Evolutionary conservation across 2,329 filamentous ascomycete species (phyloP), one percentile per base, ranked within the genome.

Genomic region (Orbilia brochopaga): DNA sequence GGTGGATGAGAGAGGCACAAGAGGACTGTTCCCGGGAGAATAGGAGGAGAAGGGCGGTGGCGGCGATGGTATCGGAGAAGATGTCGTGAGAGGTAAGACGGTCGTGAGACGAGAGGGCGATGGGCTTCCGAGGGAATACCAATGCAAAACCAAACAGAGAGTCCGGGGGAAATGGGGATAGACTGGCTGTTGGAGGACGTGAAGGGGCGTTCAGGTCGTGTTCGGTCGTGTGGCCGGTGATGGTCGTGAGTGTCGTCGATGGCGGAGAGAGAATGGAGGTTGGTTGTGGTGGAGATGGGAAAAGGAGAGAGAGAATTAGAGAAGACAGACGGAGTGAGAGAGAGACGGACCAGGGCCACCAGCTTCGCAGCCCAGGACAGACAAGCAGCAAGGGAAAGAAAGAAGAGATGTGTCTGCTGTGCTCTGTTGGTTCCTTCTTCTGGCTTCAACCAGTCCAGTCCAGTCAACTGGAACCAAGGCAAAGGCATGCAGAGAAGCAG

Each of bases 131-230:
- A 21, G 30, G 17, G 19, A 53, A 24, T 2, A 40, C 19, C 55
- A 58, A 53, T 64, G 51, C 60, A 50, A 56, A n/a, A 23, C 15
- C 30, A 13, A 27, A 32, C 5, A 7, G 37, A 13, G 40, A 32
- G 6, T n/a, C 11, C 21, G 15, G 32, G 17, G 23, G 2, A 21
- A 44, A n/a, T n/a, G 17, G 24, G 24, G 23, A 24, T 27, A 52
- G 23, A 35, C 46, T 30, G 19, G 32, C 19, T 32, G 30, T 15
- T 17, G 24, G 58, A 21, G 6, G 19, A 51, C 46, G 32, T 21
- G 62, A 69, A 32, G 42, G 61, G 56, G 61, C 53, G 57, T 56
- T 44, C 42, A 54, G 44, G 56, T 44, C 40, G 61, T 54, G 46
- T 67, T 40, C 5, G 13, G 46, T 58, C 57, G 61, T 58, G 53